Evolutionary conservation across 2,329 filamentous ascomycete species (phyloP).

Genomic region (Aspergillus versicolor): DNA sequence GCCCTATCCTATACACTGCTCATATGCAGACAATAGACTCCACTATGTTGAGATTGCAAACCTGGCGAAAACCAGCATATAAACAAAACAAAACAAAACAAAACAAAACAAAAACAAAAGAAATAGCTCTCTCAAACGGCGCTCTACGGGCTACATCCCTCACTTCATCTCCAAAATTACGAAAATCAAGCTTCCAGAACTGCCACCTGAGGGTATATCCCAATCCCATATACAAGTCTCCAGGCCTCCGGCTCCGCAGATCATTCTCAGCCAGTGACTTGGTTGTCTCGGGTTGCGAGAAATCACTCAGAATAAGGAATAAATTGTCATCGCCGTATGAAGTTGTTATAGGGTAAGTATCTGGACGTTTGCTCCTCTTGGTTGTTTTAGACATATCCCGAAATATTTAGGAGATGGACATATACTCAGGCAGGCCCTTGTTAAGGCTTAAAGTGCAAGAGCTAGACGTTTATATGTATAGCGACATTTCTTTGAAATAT

Average conservation of each 20-base stretch:
- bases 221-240: neutral
- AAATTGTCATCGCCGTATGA: neutral
- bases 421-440: too few species aligned
- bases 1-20: too few species aligned
- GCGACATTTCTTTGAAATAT: too few species aligned
- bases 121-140: neutral
- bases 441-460: too few species aligned
- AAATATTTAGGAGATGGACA: too few species aligned
- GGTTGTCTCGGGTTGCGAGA: neutral
- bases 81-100: too few species aligned
- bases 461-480: too few species aligned
- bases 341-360: neutral
- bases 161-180: neutral
- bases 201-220: neutral
- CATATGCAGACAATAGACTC: too few species aligned
- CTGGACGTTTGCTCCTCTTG: neutral
- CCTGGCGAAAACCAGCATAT: too few species aligned
- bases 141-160: neutral
- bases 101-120: neutral
- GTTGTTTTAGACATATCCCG: neutral
- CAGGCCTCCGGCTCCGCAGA: neutral
- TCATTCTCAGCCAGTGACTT: neutral
- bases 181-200: conserved; percentile 2
- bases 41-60: too few species aligned
- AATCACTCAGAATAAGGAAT: neutral